Percentiles rank a stretch among this genome's conserved stretches.
Conservation (phyloP, 371 early-diverging fungal species). For the Blakeslea trispora region DNA sequence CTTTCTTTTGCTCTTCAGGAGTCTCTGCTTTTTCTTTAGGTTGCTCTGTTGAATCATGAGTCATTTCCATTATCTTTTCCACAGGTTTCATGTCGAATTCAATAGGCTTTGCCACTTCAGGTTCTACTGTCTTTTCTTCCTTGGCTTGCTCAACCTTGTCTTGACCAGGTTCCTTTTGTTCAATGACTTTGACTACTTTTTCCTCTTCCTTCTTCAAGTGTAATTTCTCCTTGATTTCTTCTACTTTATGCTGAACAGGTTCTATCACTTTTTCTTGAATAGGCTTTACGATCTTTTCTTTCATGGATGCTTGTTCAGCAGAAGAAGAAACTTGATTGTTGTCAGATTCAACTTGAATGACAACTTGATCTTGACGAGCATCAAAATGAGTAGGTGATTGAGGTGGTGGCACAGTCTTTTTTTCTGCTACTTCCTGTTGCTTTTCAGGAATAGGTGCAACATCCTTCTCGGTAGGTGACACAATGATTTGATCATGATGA, state of each 20-base stretch:
- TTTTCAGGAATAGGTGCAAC: neutral
- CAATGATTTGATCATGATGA: too few relatives aligned
- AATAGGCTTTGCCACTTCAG: neutral
- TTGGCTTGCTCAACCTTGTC: neutral
- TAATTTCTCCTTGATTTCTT: too few relatives aligned
- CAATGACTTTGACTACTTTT: neutral
- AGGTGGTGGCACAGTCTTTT: neutral
- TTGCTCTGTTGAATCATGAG: neutral
- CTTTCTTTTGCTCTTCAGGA: neutral
- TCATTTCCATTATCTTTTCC: neutral
- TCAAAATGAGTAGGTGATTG: neutral
- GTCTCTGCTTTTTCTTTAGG: neutral
- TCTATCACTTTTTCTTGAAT: too few relatives aligned
- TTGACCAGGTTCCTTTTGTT: neutral
- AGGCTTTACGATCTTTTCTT: too few relatives aligned
- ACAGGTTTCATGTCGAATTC: constrained; percentile 1
- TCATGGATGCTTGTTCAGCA: too few relatives aligned
- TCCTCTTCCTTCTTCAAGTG: neutral
- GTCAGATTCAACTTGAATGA: too few relatives aligned
- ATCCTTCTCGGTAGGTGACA: neutral
- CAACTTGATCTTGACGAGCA: neutral
- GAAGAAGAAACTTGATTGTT: too few relatives aligned
- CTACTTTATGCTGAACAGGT: too few relatives aligned
- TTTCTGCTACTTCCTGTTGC: neutral
- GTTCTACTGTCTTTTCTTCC: neutral